Evolutionary conservation across 192 early-diverging fungal species (phyloP), one percentile per base, ranked within the genome.

Genomic region (Powellomyces hirtus): DNA sequence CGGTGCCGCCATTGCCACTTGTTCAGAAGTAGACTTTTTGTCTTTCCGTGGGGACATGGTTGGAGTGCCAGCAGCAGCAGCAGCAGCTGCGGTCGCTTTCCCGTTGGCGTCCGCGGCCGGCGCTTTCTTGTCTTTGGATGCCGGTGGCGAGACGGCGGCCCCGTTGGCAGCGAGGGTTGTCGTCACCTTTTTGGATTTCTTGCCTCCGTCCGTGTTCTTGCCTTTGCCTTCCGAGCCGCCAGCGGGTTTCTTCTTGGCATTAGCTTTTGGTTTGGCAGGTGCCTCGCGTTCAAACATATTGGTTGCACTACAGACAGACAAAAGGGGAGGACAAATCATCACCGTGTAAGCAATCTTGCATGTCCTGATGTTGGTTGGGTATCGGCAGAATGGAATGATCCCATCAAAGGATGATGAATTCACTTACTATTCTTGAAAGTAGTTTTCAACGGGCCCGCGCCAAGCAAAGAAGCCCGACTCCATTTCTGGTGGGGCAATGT

Each of bases 381-480:
- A 42, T 42, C 8, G 18, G 40, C 18, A 42, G 18, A 42, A 18
- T 42, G 40, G 40, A 18, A 42, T 8, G 18, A 42, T 42, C 10
- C 8, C 10, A 13, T 42, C 18, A 50, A 16, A 71, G 20, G 30
- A 7, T 14, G 14, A 45, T 49, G 61, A 22, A 37, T 2, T 34
- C 26, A 68, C 75, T 37, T 38, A 77, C 76, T 71, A 74, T 18
- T 75, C 71, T 20, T 73, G 44, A 36, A 72, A 74, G 50, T 73
- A 75, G 31, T 65, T 73, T 44, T 82, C 77, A 5, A 82, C 61
- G 2, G 67, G 66, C 24, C 81, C 81, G 34, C 57, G 57, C 67
- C 71, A 81, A 1, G 62, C 79, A 62, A 81, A 81, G 38, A 59
- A 81, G 27, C 75, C 75, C 26, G 40, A 68, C 26, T 71, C 36